Base-by-base conservation (phyloP, 2,329 filamentous ascomycete species). In the Capronia coronata region DNA sequence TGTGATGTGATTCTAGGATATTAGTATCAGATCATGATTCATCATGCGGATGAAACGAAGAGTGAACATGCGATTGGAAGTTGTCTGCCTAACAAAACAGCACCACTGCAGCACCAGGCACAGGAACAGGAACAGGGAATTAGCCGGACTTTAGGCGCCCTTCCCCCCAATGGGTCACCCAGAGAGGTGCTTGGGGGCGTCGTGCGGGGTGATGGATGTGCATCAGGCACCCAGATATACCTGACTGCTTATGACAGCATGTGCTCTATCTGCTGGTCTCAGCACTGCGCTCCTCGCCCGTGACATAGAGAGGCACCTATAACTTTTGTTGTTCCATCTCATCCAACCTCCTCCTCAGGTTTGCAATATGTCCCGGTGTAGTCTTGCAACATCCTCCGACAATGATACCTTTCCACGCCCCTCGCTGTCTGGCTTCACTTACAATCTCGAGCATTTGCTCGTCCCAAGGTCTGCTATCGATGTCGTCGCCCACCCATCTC, bases 401-500 rank as follows among this genome's bases (percentile, higher is more conserved):
- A 40, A 72, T 54, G 35, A 73, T 46, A 9, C 57, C 35, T 48
- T 52, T 51, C 61, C 59, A 48, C 16, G 40, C 30, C 1, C 45
- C 49, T 48, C 59, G 54, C 3, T 11, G 45, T 22, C 41, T 49
- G 34, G 58, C 52, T 25, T 60, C 55, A n/a, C 46, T 23, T 14
- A 62, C 48, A 49, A 68, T 64, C 1, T 57, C 59, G 27, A 56
- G 61, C 4, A 68, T 44, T 18, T 54, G 56, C 42, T 67, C 60
- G 39, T 65, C 65, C 67, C 67, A 69, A 18, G 48, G 40, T 5
- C 18, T n/a, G 19, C 46, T 38, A 22, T 43, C 41, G 23, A 41
- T 18, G n/a, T 54, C 47, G 2, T 48, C 38, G 22, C 54, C 49
- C 55, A 75, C 76, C 83, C 83, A 86, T 45, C 66, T 68, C 60